Evolutionary conservation across 805 yeast species (phyloP).

Genomic region (Candida khao-thaluensis): DNA sequence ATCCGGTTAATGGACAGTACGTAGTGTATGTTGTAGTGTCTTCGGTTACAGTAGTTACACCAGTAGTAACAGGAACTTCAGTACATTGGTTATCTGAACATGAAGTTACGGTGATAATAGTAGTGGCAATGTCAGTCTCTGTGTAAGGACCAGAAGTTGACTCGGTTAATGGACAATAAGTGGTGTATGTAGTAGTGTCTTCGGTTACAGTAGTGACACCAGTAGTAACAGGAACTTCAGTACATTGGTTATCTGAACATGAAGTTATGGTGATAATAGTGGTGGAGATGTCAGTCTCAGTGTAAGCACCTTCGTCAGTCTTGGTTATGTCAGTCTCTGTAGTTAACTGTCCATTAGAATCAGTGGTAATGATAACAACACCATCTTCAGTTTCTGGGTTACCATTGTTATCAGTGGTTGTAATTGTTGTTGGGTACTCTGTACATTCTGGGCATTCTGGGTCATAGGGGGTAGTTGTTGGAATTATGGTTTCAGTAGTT

Average conservation of each 20-base stretch:
- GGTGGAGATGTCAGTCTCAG: constrained; percentile 10
- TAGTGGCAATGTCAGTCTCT: no score
- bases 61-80: no score
- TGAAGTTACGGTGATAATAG: no score
- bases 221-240: constrained; percentile 30
- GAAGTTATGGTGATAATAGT: constrained; percentile 6
- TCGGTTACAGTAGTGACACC: constrained; percentile 36
- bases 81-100: no score
- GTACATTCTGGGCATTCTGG: constrained; percentile 16
- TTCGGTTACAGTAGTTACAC: no score
- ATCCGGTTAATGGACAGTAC: no score
- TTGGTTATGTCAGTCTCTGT: constrained; percentile 14
- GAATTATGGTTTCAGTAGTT: constrained; percentile 7
- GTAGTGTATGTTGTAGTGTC: no score
- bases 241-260: constrained; percentile 32
- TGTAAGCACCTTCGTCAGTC: not conserved
- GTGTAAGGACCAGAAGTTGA: no score
- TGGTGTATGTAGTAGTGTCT: constrained; percentile 14
- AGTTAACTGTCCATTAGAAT: constrained; percentile 7
- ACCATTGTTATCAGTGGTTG: constrained; percentile 11
- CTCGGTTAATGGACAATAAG: constrained; percentile 19
- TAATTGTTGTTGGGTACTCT: constrained; percentile 13
- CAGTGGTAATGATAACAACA: constrained; percentile 14
- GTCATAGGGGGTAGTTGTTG: not conserved
- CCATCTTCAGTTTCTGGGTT: constrained; percentile 7